phyloP scores from a whole-genome alignment of 306 rosid genomes.

The Fagus sylvatica region DNA sequence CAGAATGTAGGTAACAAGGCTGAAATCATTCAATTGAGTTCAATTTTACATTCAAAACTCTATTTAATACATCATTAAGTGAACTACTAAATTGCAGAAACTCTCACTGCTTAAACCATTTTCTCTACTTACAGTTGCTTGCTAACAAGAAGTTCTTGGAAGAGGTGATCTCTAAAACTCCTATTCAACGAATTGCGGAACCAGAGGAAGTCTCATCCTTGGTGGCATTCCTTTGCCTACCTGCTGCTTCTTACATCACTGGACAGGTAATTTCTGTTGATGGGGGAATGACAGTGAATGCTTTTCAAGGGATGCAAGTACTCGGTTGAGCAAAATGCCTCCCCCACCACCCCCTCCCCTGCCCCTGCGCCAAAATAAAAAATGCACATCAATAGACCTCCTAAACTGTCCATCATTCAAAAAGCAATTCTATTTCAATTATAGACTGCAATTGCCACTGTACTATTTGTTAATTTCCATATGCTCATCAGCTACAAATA shows the following conservation, averaged over 20 bases:
- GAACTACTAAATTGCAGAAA: background rate
- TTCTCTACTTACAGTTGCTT: conserved; percentile 37
- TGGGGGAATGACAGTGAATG: conserved; percentile 51
- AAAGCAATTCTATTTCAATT: background rate
- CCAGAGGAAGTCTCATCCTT: conserved; percentile 51
- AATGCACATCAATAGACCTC: background rate
- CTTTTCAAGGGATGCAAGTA: conserved; percentile 29
- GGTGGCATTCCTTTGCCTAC: conserved; percentile 62
- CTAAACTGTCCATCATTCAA: background rate
- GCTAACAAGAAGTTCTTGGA: conserved; percentile 34
- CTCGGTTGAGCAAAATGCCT: background rate
- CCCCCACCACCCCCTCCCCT: background rate
- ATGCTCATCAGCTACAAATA: background rate
- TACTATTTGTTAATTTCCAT: background rate
- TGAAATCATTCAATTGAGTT: background rate
- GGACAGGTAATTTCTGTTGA: conserved; percentile 57
- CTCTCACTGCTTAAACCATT: background rate
- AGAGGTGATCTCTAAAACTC: conserved; percentile 38
- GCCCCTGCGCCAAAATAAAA: too few species aligned
- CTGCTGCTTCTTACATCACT: conserved; percentile 66
- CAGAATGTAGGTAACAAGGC: background rate
- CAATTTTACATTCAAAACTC: background rate
- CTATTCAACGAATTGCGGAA: conserved; percentile 47
- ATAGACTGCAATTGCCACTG: background rate
- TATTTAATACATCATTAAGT: background rate